Base-by-base conservation (phyloP, 2,329 filamentous ascomycete species). In the Xylaria sp. region DNA sequence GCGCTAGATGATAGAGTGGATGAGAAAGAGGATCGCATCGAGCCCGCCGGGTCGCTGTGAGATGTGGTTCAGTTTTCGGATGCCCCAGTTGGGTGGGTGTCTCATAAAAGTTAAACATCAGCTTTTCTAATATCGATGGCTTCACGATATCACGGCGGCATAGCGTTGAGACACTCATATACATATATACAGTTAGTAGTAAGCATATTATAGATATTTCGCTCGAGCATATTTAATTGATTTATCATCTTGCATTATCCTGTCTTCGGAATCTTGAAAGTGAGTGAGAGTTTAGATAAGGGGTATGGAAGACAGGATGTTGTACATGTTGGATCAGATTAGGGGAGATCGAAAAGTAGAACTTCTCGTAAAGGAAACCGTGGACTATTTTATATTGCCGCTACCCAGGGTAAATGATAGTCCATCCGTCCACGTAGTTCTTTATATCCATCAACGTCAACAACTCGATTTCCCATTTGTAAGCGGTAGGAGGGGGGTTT, bases 31-130 rank as follows among this genome's bases (percentile, higher is more conserved):
- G 63, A 69, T 26, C 26, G 13, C 26, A 60, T 48, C 7, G 59
- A 62, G 40, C n/a, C 67, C 31, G 49, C 57, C 31, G 62, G 38
- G 44, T 57, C 59, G 9, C 17, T 13, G 11, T 65, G 66, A 66
- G 23, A 9, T 5, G n/a, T 33, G 42, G 33, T 31, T 51, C 20
- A 26, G 20, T 44, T 23, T 57, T 33, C 23, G 15, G 15, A 28
- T 58, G 20, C 36, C 28, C n/a, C 36, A 6, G 11, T 15, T 40
- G 15, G 26, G 17, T 15, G 10, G 2, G 20, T 46, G 15, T 51
- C 31, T 61, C 10, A 53, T 6, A 44, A 59, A 38, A 63, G 54
- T 31, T 31, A 59, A 59, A 59, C 40, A 38, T 3, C 6, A 10
- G 31, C 9, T 33, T 31, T 48, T 31, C 17, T 26, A 6, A 40